A percentile compares a stretch with the other conserved stretches of the same genome.
phyloP scores from a whole-genome alignment of 306 rosid genomes.

The Dicorynia guianensis region DNA sequence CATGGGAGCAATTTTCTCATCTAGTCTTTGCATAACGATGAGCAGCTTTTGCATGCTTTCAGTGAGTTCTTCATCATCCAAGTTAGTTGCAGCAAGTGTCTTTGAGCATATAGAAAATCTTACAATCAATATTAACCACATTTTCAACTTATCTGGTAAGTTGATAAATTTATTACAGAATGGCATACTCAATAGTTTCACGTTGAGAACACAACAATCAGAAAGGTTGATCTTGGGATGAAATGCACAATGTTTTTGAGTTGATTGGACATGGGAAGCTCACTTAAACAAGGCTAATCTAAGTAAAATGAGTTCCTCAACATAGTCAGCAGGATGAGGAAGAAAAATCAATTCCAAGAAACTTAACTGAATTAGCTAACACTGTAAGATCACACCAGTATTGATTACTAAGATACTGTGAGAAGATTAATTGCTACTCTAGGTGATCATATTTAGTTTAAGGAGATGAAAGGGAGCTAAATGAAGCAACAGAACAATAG shows the following conservation, averaged over 20 bases:
- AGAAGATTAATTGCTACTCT: constrained; percentile 20
- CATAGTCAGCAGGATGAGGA: constrained; percentile 10
- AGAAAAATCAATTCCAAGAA: constrained; percentile 15
- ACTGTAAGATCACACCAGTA: background rate
- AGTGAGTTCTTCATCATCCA: constrained; percentile 86
- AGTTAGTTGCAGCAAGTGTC: constrained; percentile 95
- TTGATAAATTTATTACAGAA: background rate
- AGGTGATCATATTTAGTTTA: constrained; percentile 26
- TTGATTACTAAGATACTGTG: constrained; percentile 3
- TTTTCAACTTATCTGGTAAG: background rate
- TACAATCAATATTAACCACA: constrained; percentile 18
- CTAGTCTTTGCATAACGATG: constrained; percentile 96
- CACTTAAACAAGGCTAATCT: background rate
- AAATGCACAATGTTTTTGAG: constrained; percentile 1
- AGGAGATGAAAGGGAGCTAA: constrained; percentile 14
- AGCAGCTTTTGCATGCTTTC: constrained; percentile 95
- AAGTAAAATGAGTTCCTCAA: no score
- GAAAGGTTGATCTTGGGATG: constrained; percentile 25
- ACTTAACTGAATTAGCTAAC: constrained; percentile 11
- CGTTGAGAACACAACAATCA: constrained; percentile 9
- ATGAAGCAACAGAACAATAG: constrained; percentile 27
- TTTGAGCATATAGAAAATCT: constrained; percentile 48
- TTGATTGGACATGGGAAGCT: constrained; percentile 18
- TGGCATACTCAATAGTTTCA: constrained; percentile 10
- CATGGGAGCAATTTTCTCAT: constrained; percentile 86